Evolutionary conservation across 2,329 filamentous ascomycete genomes (phyloP).

Genomic region (Penicillium sp.): DNA sequence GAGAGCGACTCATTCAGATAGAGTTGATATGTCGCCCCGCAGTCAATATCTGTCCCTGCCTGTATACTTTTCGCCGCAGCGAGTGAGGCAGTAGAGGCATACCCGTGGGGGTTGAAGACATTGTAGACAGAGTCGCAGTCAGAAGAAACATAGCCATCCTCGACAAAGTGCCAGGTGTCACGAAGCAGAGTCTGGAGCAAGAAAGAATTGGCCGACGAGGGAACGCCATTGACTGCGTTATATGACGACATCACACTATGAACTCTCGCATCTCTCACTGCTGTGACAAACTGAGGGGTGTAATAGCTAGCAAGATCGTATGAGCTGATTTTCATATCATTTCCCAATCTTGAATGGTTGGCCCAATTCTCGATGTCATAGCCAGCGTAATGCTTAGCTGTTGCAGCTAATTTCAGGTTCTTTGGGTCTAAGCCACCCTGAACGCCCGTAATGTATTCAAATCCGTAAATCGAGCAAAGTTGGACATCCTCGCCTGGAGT

Average conservation of each 20-base stretch:
- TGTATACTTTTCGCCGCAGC: conserved; percentile 50
- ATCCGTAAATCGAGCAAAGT: conserved; percentile 50
- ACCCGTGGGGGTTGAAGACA: conserved; percentile 57
- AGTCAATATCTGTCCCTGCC: conserved; percentile 55
- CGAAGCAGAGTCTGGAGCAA: conserved; percentile 62
- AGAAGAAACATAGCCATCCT: conserved; percentile 60
- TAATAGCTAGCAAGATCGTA: conserved; percentile 70
- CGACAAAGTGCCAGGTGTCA: conserved; percentile 63
- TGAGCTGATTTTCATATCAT: conserved; percentile 54
- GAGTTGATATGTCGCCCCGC: conserved; percentile 50
- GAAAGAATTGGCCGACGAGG: conserved; percentile 62
- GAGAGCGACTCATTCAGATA: conserved; percentile 46
- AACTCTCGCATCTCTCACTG: conserved; percentile 57
- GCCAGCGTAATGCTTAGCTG: conserved; percentile 59
- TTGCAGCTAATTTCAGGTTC: conserved; percentile 48
- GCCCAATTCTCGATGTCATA: conserved; percentile 56
- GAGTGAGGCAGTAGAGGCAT: conserved; percentile 42
- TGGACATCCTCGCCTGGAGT: conserved; percentile 59
- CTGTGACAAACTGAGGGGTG: conserved; percentile 63
- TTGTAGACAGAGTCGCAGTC: conserved; percentile 65
- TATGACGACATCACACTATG: conserved; percentile 63
- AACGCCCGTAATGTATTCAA: conserved; percentile 54
- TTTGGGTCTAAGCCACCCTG: conserved; percentile 47
- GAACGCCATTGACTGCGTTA: conserved; percentile 64
- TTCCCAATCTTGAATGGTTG: conserved; percentile 48